phyloP scores from a whole-genome alignment of 768 basidiomycete species.

The Dentipellis fragilis region DNA sequence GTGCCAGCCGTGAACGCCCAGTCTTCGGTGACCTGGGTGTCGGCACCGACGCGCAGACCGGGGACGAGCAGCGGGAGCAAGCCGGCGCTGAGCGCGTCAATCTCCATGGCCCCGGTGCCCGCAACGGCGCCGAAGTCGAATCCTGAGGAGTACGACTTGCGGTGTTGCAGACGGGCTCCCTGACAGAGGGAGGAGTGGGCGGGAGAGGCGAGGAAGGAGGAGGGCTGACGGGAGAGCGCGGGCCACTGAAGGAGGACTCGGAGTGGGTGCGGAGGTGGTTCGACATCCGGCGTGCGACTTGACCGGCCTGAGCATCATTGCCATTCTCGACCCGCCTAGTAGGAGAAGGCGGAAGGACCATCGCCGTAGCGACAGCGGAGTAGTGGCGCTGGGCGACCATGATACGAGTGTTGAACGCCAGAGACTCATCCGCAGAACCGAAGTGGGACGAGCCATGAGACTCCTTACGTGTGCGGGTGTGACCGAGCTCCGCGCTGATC shows the following conservation, averaged over 20 bases:
- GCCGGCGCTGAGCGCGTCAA: constrained; percentile 61
- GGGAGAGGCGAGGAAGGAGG: constrained; percentile 64
- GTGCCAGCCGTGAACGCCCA: constrained; percentile 10
- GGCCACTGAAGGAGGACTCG: constrained; percentile 36
- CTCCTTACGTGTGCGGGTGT: constrained; percentile 25
- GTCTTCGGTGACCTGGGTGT: constrained; percentile 39
- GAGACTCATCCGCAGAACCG: constrained; percentile 40
- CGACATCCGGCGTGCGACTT: constrained; percentile 10
- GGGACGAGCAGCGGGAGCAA: constrained; percentile 60
- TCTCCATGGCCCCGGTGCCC: constrained; percentile 44
- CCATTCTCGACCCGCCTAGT: constrained; percentile 23
- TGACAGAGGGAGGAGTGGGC: constrained; percentile 62
- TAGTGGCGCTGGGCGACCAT: constrained; percentile 71
- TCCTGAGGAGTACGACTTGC: constrained; percentile 40
- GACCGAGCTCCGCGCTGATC: constrained; percentile 46
- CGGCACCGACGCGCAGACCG: constrained; percentile 46
- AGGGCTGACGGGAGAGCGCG: constrained; percentile 32
- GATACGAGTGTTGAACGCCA: constrained; percentile 43
- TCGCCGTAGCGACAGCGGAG: constrained; percentile 57
- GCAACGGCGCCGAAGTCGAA: constrained; percentile 52
- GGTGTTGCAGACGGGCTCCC: constrained; percentile 45
- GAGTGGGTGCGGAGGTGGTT: constrained; percentile 56
- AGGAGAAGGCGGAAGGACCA: constrained; percentile 43
- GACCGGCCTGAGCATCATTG: constrained; percentile 23
- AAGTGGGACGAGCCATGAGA: constrained; percentile 48